Conservation (phyloP, 2,329 filamentous ascomycete genomes). For the Ophiocordyceps camponoti-rufipedis region DNA sequence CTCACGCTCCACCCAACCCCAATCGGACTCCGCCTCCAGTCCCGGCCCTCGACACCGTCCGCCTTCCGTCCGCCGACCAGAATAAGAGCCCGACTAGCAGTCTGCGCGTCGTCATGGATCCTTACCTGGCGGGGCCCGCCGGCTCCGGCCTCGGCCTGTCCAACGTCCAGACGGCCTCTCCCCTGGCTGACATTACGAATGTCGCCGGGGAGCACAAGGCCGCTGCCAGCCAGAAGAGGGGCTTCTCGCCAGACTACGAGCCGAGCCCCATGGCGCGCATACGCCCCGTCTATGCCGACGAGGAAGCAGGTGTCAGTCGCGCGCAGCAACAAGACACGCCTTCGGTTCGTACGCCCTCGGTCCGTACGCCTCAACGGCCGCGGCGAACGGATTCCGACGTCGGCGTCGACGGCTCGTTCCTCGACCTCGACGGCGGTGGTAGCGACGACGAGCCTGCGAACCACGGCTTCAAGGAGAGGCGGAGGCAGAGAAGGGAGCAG, state of each 20-base stretch:
- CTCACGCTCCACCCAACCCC: conserved; percentile 35
- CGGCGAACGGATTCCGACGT: conserved; percentile 9
- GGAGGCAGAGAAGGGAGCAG: not conserved
- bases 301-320: conserved; percentile 4
- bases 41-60: conserved; percentile 17
- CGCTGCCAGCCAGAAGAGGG: conserved; percentile 23
- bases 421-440: conserved; percentile 23
- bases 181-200: conserved; percentile 10
- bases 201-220: conserved; percentile 2
- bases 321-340: no score
- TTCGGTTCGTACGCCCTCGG: conserved; percentile 4
- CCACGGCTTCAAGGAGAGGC: conserved; percentile 3
- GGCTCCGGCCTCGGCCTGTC: conserved; percentile 12
- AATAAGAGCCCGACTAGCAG: conserved; percentile 54
- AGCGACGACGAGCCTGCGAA: conserved; percentile 27
- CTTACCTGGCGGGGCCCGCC: conserved; percentile 37
- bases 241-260: conserved; percentile 61
- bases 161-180: conserved; percentile 3
- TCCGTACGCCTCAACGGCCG: conserved; percentile 17
- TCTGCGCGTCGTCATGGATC: conserved; percentile 72
- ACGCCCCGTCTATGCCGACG: conserved; percentile 34
- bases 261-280: conserved; percentile 56
- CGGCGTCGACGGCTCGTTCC: conserved; percentile 26
- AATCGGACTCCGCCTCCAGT: conserved; percentile 23
- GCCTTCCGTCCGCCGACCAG: conserved; percentile 8